These are phyloP conservation scores for Colletotrichum phormii DNA, from an alignment of 2,329 filamentous ascomycete genomes.

Conservation along the genomic window DNA sequence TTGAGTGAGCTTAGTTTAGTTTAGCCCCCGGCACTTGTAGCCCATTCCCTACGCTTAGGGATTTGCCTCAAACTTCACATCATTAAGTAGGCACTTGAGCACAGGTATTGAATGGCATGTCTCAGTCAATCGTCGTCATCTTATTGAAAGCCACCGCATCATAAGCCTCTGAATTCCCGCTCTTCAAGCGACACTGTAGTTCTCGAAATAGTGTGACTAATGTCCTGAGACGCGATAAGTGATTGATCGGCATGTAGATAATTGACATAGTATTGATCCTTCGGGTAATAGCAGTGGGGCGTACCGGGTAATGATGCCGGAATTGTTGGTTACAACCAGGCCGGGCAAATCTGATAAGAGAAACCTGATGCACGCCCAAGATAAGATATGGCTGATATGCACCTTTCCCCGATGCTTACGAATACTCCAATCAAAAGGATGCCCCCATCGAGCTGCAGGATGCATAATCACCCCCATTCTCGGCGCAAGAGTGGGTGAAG, in stretches of 20 bases:
- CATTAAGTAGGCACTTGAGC: no score
- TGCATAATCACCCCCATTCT: neutral
- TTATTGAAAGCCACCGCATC: no score
- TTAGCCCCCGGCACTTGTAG: no score
- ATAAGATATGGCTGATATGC: neutral
- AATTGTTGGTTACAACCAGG: neutral
- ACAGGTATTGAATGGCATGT: no score
- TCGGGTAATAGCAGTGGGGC: neutral
- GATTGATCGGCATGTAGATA: neutral
- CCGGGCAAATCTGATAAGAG: neutral
- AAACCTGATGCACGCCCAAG: neutral
- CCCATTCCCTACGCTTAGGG: rapidly evolving
- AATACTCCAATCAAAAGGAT: neutral
- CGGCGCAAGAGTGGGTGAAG: neutral
- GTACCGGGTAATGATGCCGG: neutral
- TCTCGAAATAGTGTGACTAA: neutral
- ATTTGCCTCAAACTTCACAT: no score
- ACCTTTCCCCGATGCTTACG: neutral
- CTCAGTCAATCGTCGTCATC: no score
- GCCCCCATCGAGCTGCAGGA: neutral
- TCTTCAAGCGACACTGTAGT: no score
- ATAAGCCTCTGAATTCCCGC: no score
- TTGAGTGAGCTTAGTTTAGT: no score
- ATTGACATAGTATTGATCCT: neutral
- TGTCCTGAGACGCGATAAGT: neutral